Percentiles rank a stretch among this genome's conserved stretches.
Evolutionary conservation across 371 early-diverging fungal species (phyloP).

Genomic region (Syncephalastrum monosporum): DNA sequence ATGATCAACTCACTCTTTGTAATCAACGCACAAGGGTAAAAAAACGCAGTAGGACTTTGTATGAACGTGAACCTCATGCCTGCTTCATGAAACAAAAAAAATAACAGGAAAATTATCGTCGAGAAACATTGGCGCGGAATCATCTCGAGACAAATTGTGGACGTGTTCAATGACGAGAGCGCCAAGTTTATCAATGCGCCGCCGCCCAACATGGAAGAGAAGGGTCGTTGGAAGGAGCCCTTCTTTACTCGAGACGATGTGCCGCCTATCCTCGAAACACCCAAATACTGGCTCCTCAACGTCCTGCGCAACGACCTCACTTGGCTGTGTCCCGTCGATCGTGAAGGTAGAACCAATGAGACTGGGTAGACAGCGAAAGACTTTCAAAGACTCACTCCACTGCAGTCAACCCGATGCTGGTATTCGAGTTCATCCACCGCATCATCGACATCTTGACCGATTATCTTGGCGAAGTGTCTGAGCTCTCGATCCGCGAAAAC

Average conservation of each 20-base stretch:
- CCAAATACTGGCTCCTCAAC: constrained; percentile 68
- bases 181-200: constrained; percentile 49
- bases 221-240: constrained; percentile 37
- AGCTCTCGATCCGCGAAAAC: constrained; percentile 84
- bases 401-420: constrained; percentile 80
- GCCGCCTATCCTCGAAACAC: constrained; percentile 65
- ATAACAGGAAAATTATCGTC: constrained; percentile 80
- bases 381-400: constrained; percentile 10
- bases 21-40: constrained; percentile 63
- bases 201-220: constrained; percentile 33
- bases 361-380: not conserved
- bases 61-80: not conserved
- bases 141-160: constrained; percentile 69
- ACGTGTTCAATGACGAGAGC: constrained; percentile 66
- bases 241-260: constrained; percentile 61
- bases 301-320: constrained; percentile 68
- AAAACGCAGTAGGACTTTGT: too few species aligned
- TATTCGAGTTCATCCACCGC: constrained; percentile 85
- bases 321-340: constrained; percentile 71
- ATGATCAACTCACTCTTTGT: constrained; percentile 72
- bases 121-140: constrained; percentile 87
- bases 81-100: constrained; percentile 23
- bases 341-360: constrained; percentile 62
- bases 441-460: constrained; percentile 76
- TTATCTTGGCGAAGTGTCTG: constrained; percentile 82